Conservation (phyloP, 2,329 filamentous ascomycete species). For the Colletotrichum eremochloae region DNA sequence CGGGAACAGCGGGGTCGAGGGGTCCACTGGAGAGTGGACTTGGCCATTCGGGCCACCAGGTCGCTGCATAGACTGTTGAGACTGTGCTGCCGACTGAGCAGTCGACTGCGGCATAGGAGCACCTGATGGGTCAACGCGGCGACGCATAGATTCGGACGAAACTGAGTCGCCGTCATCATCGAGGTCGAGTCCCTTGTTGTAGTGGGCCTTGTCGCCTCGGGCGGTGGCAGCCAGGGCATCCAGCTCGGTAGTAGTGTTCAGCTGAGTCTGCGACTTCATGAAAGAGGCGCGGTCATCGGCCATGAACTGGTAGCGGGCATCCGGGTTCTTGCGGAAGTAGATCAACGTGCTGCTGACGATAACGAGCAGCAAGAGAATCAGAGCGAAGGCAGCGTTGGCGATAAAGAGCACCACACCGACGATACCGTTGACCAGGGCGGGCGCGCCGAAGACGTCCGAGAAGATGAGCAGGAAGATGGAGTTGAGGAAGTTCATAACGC, state of each 20-base stretch:
- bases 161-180: slow-evolving; percentile 60
- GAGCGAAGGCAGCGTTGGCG: slow-evolving; percentile 84
- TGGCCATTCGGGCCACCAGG: slow-evolving; percentile 42
- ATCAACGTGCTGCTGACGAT: slow-evolving; percentile 73
- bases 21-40: slow-evolving; percentile 57
- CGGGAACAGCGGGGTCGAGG: slow-evolving; percentile 59
- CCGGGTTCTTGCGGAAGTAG: slow-evolving; percentile 92
- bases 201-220: slow-evolving; percentile 76
- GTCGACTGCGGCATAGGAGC: slow-evolving; percentile 48
- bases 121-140: slow-evolving; percentile 49
- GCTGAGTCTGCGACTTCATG: slow-evolving; percentile 93
- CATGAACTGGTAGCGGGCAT: slow-evolving; percentile 96
- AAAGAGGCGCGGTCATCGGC: slow-evolving; percentile 95
- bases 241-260: slow-evolving; percentile 83
- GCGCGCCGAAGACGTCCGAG: slow-evolving; percentile 87
- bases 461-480: slow-evolving; percentile 91
- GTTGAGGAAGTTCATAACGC: slow-evolving; percentile 90
- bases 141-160: slow-evolving; percentile 55
- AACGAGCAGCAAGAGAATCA: slow-evolving; percentile 86
- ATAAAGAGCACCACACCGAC: slow-evolving; percentile 93
- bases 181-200: slow-evolving; percentile 55
- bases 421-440: slow-evolving; percentile 85
- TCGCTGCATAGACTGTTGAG: slow-evolving; percentile 46
- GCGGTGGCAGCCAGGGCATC: slow-evolving; percentile 91
- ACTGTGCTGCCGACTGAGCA: slow-evolving; percentile 41